Conservation (phyloP, 352 stramenopile species). For the Pythium insidiosum region DNA sequence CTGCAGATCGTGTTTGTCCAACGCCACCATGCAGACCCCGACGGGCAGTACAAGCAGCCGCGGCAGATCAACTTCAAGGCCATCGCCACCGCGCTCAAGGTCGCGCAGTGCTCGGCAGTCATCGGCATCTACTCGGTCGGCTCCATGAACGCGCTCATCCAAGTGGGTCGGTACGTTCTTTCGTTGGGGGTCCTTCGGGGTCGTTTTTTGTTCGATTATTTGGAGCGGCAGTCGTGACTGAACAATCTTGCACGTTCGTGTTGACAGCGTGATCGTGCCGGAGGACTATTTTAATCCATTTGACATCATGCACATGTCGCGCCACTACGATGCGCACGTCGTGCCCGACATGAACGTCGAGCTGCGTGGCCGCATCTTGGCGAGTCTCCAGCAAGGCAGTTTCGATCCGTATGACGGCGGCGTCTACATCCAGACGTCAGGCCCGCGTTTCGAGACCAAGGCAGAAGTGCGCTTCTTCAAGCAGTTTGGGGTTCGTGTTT, state of each 20-base stretch:
- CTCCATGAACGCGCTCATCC: conserved; percentile 59
- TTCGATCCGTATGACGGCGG: conserved; percentile 62
- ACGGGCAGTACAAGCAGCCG: conserved; percentile 73
- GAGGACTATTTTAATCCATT: conserved; percentile 88
- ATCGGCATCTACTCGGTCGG: conserved; percentile 85
- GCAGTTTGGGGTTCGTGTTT: conserved; percentile 47
- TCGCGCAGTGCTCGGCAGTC: conserved; percentile 47
- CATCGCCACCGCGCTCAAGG: conserved; percentile 61
- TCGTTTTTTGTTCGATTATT: too few species aligned
- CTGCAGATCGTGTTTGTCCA: conserved; percentile 81
- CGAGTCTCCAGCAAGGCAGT: conserved; percentile 28
- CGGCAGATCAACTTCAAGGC: conserved; percentile 83
- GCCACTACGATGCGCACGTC: conserved; percentile 78
- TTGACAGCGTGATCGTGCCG: conserved; percentile 52
- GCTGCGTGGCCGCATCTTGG: conserved; percentile 40
- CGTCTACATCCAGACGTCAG: conserved; percentile 81
- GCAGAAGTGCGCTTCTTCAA: conserved; percentile 86
- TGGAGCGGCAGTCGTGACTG: too few species aligned
- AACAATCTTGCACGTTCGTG: too few species aligned
- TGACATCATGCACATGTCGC: conserved; percentile 77
- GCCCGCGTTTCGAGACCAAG: conserved; percentile 87
- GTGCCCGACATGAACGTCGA: conserved; percentile 51
- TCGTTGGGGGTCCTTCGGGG: too few species aligned
- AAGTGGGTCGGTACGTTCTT: conserved; percentile 27
- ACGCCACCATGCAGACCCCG: conserved; percentile 71